Evolutionary conservation across 345 rosid species (phyloP).

Genomic region (Durio zibethinus): DNA sequence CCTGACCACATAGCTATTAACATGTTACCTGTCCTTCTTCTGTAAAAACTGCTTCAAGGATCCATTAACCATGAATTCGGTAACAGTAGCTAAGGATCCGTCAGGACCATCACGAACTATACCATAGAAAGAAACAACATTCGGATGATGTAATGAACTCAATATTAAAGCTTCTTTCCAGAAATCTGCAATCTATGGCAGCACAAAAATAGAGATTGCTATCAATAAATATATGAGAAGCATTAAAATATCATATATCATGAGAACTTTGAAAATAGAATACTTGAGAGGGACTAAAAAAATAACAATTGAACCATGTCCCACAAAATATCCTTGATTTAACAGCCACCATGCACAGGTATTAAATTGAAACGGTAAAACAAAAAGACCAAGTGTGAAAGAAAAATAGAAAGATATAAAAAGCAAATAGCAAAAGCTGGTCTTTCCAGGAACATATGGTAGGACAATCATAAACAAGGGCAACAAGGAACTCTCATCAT

Average conservation of each 20-base stretch:
- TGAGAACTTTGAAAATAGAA: not conserved
- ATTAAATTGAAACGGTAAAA: not conserved
- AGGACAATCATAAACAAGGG: not conserved
- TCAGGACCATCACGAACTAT: constrained; percentile 99
- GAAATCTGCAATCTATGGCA: constrained; percentile 84
- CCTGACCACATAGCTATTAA: constrained; percentile 14
- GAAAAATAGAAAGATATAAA: not conserved
- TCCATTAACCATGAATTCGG: constrained; percentile 98
- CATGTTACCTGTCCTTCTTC: constrained; percentile 86
- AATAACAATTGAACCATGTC: not conserved
- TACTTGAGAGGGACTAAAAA: not conserved
- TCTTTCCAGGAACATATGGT: not conserved
- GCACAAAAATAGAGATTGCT: constrained; percentile 21
- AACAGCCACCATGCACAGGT: not conserved
- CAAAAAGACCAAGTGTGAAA: not conserved
- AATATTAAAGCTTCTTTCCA: constrained; percentile 96
- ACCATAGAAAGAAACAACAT: constrained; percentile 96
- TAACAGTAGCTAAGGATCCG: constrained; percentile 91
- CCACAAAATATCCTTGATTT: not conserved
- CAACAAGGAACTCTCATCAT: not conserved
- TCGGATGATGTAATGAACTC: constrained; percentile 98
- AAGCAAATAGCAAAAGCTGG: not conserved
- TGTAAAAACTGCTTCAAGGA: constrained; percentile 96
- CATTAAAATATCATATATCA: not conserved
- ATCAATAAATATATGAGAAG: constrained; percentile 14